Conservation (phyloP, 78 protist species). For the Fonticula alba region DNA sequence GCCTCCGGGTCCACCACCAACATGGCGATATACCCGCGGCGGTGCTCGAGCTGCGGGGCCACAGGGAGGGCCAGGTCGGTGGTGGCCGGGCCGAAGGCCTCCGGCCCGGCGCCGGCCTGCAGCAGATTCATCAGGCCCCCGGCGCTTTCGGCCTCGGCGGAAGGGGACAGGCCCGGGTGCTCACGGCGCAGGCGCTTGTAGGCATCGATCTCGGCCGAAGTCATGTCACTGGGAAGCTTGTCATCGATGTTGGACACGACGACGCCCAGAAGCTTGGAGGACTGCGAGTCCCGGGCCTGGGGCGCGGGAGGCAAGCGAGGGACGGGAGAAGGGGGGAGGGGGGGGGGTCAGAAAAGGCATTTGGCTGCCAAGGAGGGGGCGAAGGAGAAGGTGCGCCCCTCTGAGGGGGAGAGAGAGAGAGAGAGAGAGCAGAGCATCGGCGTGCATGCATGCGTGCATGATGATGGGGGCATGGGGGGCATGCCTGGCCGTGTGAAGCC, state of each 20-base stretch:
- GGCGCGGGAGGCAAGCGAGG: neutral
- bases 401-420: neutral
- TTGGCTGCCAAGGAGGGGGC: neutral
- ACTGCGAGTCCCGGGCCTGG: neutral
- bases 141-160: too few species aligned
- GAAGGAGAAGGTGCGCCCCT: neutral
- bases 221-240: too few species aligned
- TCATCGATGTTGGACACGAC: conserved; percentile 22
- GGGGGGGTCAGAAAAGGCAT: neutral
- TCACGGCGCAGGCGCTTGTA: too few species aligned
- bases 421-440: neutral
- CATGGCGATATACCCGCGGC: conserved; percentile 74
- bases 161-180: too few species aligned
- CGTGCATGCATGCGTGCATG: too few species aligned
- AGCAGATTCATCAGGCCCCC: too few species aligned
- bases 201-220: too few species aligned
- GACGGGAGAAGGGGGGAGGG: neutral
- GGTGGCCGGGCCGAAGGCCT: too few species aligned
- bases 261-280: conserved; percentile 2
- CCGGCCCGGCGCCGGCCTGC: too few species aligned
- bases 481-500: neutral
- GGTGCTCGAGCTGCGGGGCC: conserved; percentile 9
- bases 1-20: conserved; percentile 42
- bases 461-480: neutral
- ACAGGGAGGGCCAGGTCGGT: too few species aligned